phyloP scores from a whole-genome alignment of 176 grass and related monocot species.

The Triticum turgidum region DNA sequence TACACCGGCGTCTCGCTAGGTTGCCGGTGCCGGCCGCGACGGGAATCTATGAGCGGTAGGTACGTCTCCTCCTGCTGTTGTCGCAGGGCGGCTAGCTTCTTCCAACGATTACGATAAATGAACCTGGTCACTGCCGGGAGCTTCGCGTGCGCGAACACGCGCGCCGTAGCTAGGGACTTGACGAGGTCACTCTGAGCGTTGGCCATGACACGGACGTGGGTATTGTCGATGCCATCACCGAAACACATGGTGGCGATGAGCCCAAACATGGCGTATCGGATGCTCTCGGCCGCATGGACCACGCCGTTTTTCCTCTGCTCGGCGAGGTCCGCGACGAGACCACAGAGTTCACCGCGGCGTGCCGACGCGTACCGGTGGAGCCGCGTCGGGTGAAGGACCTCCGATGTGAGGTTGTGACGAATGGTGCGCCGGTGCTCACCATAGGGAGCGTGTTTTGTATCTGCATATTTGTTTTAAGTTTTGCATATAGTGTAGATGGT shows the following conservation, averaged over 20 bases:
- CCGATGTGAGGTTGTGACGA: neutral
- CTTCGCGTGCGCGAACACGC: too few relatives aligned
- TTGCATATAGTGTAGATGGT: too few relatives aligned
- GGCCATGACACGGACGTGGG: too few relatives aligned
- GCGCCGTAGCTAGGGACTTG: neutral
- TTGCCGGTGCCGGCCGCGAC: neutral
- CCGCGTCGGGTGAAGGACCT: neutral
- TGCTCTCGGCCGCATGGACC: neutral
- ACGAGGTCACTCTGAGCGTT: conserved; percentile 1
- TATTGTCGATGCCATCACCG: too few relatives aligned
- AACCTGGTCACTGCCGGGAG: too few relatives aligned
- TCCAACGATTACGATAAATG: too few relatives aligned
- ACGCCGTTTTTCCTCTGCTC: neutral
- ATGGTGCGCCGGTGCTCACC: neutral
- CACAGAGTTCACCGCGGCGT: neutral
- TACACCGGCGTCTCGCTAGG: neutral
- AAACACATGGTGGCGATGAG: too few relatives aligned
- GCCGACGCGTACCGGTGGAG: neutral
- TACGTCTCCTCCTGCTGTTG: conserved; percentile 1
- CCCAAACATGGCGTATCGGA: neutral
- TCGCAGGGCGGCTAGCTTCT: neutral
- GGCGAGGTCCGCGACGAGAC: neutral
- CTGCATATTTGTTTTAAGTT: too few relatives aligned
- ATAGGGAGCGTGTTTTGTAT: conserved; percentile 20
- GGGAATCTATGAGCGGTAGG: neutral